phyloP scores from a whole-genome alignment of 75 land plant species.

The Cunninghamia lanceolata region DNA sequence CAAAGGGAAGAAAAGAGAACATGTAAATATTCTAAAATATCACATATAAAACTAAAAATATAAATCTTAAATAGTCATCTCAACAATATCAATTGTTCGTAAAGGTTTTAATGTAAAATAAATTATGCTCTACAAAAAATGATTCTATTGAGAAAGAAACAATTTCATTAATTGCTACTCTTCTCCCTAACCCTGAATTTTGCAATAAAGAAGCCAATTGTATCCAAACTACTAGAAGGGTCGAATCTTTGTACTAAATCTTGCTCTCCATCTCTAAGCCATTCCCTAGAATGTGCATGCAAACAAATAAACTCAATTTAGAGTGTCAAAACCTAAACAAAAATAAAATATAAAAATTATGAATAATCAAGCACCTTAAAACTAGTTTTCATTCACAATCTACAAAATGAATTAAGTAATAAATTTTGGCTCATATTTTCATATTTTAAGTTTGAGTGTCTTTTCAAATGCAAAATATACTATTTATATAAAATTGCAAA shows the following conservation, averaged over 20 bases:
- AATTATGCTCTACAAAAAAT: not conserved
- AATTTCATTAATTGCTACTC: not conserved
- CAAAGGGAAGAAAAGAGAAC: not conserved
- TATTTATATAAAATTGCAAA: not conserved
- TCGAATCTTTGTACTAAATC: constrained; percentile 93
- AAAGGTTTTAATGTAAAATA: not conserved
- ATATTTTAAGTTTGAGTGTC: too few species aligned
- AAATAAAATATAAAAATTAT: not conserved
- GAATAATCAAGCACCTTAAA: not conserved
- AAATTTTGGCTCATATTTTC: too few species aligned
- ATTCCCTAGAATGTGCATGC: constrained; percentile 42
- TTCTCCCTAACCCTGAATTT: constrained; percentile 76
- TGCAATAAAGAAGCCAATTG: constrained; percentile 98
- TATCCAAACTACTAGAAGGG: constrained; percentile 77
- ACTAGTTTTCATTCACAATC: not conserved
- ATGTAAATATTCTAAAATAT: too few species aligned
- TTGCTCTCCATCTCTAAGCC: constrained; percentile 85
- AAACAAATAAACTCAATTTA: not conserved
- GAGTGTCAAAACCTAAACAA: not conserved
- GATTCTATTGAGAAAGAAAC: not conserved
- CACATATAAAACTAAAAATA: too few species aligned
- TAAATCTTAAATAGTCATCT: not conserved
- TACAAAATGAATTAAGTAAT: not conserved
- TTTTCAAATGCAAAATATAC: not conserved
- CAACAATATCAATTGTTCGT: not conserved